phyloP scores from a whole-genome alignment of 768 basidiomycete genomes.

The Chalciporus pseudorubinellus region DNA sequence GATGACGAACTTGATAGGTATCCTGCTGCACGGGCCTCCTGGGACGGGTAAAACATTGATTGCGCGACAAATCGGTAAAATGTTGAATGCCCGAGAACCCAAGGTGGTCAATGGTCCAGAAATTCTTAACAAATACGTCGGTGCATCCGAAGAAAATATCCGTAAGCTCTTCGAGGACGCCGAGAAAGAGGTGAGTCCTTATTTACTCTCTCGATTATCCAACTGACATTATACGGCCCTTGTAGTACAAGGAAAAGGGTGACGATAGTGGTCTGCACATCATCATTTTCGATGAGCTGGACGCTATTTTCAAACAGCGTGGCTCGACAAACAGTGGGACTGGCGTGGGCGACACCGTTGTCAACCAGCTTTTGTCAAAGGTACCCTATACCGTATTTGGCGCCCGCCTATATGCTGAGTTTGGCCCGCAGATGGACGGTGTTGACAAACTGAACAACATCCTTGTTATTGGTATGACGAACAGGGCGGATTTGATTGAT shows the following conservation, averaged over 20 bases:
- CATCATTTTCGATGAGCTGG: constrained; percentile 98
- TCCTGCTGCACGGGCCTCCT: constrained; percentile 92
- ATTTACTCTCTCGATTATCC: not conserved
- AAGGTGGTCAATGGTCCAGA: constrained; percentile 99
- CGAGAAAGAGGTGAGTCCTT: constrained; percentile 76
- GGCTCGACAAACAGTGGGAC: constrained; percentile 89
- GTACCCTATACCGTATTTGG: constrained; percentile 34
- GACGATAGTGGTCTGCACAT: constrained; percentile 98
- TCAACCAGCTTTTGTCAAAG: constrained; percentile 98
- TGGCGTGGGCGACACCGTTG: constrained; percentile 97
- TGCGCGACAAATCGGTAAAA: constrained; percentile 98
- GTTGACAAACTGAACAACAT: constrained; percentile 99
- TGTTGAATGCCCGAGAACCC: constrained; percentile 96
- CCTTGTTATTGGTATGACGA: constrained; percentile 99
- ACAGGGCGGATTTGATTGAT: constrained; percentile 97
- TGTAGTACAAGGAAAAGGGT: constrained; percentile 92
- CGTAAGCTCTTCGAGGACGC: constrained; percentile 98
- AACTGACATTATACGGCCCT: constrained; percentile 2
- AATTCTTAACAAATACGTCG: constrained; percentile 95
- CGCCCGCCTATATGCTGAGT: constrained; percentile 8
- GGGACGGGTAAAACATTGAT: constrained; percentile 99
- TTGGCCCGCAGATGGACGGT: constrained; percentile 85
- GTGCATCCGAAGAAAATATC: constrained; percentile 96
- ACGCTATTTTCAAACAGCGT: constrained; percentile 98
- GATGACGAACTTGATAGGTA: constrained; percentile 50